phyloP scores from a whole-genome alignment of 2,329 filamentous ascomycete species.

The Trichoderma sp. region DNA sequence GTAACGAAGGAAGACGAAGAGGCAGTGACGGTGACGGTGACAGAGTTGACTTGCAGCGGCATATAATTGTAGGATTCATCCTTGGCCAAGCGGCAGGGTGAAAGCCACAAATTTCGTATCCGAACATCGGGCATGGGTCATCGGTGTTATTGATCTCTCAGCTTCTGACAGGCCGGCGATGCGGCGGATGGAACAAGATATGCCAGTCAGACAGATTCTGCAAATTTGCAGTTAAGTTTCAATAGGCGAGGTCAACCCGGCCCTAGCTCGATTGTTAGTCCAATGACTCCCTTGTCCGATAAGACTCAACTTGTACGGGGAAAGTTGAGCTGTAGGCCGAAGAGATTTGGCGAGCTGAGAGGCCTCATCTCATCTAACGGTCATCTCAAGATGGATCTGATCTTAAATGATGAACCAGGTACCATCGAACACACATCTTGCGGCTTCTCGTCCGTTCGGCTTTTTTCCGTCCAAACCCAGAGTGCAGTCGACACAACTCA shows the following conservation, averaged over 20 bases:
- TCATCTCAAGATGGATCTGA: neutral
- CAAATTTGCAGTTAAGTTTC: neutral
- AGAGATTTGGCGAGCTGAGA: neutral
- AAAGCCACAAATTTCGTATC: neutral
- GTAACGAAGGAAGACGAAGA: neutral
- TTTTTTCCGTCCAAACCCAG: neutral
- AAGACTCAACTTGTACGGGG: neutral
- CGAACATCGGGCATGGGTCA: neutral
- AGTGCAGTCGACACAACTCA: neutral
- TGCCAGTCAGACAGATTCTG: neutral
- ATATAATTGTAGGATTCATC: neutral
- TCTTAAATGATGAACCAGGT: neutral
- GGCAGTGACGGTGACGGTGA: neutral
- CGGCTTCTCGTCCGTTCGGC: neutral
- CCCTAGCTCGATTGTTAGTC: neutral
- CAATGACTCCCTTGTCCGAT: neutral
- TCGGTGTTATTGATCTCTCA: neutral
- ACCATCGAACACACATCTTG: neutral
- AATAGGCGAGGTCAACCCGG: neutral
- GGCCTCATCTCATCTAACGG: neutral
- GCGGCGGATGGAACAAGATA: neutral
- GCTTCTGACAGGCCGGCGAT: neutral
- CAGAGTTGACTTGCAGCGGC: neutral
- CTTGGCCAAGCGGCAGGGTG: neutral
- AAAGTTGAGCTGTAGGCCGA: neutral